Evolutionary conservation across 129 eudicot species (phyloP).

Genomic region (Scalesia atractyloides): DNA sequence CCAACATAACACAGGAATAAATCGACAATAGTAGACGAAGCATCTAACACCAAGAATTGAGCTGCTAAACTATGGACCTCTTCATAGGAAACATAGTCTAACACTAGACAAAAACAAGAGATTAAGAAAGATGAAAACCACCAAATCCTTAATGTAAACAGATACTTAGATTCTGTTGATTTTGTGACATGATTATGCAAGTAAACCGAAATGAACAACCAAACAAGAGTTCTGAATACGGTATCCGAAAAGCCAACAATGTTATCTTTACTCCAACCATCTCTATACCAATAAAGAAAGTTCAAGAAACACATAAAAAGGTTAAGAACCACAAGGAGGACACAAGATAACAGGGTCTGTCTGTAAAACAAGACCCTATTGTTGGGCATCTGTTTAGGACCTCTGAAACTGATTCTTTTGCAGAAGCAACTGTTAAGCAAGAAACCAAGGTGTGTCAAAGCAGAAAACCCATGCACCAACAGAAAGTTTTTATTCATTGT

Average conservation of each 20-base stretch:
- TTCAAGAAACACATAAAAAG: conserved; percentile 48
- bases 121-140: conserved; percentile 55
- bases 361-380: conserved; percentile 11
- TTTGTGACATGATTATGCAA: conserved; percentile 41
- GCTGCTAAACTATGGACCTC: conserved; percentile 23
- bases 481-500: conserved; percentile 22
- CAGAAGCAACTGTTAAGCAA: conserved; percentile 39
- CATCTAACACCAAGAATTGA: conserved; percentile 58
- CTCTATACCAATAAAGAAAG: conserved; percentile 50
- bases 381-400: conserved; percentile 27
- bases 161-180: neutral
- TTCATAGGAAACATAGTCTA: conserved; percentile 39
- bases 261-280: conserved; percentile 63
- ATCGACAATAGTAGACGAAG: conserved; percentile 38
- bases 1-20: conserved; percentile 51
- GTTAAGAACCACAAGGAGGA: conserved; percentile 48
- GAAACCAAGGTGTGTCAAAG: conserved; percentile 44
- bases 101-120: conserved; percentile 50
- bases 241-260: conserved; percentile 40
- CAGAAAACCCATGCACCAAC: conserved; percentile 40
- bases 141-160: conserved; percentile 46
- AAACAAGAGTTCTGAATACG: conserved; percentile 42
- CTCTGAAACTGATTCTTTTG: conserved; percentile 22
- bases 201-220: conserved; percentile 52
- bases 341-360: conserved; percentile 29